These are phyloP conservation scores for Trebouxia sp. DNA, from an alignment of 139 green algal genomes.

Conservation along the genomic window DNA sequence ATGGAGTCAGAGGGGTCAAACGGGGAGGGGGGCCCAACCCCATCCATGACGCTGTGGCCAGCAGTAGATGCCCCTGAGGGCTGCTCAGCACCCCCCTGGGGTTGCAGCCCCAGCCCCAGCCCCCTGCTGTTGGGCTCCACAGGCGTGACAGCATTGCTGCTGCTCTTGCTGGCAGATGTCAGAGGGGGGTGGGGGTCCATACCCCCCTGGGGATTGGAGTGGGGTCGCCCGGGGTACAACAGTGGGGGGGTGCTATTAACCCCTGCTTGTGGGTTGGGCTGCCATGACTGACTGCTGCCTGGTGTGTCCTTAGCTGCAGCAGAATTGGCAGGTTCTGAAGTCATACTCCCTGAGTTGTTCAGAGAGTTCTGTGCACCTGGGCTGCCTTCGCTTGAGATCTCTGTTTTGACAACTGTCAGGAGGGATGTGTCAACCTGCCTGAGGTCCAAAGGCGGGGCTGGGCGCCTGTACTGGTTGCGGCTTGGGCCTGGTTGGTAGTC, in stretches of 20 bases:
- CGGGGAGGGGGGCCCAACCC: not conserved
- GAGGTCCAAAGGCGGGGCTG: too few relatives aligned
- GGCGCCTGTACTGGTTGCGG: too few relatives aligned
- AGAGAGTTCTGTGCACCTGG: not conserved
- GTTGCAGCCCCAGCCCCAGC: not conserved
- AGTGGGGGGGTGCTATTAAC: not conserved
- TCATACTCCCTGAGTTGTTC: not conserved
- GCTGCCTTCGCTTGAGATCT: not conserved
- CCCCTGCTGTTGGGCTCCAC: not conserved
- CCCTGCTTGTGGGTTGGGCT: not conserved
- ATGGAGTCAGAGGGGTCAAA: conserved; percentile 24
- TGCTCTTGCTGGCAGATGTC: not conserved
- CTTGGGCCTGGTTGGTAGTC: too few relatives aligned
- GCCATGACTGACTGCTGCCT: conserved; percentile 2
- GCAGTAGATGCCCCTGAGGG: conserved; percentile 1
- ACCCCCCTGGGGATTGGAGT: not conserved
- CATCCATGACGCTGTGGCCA: conserved; percentile 4
- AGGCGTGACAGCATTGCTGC: conserved; percentile 23
- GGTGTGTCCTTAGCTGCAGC: not conserved
- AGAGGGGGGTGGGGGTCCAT: not conserved
- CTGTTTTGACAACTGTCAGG: not conserved
- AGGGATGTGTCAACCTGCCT: not conserved
- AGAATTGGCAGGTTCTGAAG: not conserved
- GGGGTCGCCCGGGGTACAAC: not conserved
- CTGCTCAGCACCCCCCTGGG: not conserved